Base-by-base conservation (phyloP, 1,284 basidiomycete genomes). In the Ustilago curta region DNA sequence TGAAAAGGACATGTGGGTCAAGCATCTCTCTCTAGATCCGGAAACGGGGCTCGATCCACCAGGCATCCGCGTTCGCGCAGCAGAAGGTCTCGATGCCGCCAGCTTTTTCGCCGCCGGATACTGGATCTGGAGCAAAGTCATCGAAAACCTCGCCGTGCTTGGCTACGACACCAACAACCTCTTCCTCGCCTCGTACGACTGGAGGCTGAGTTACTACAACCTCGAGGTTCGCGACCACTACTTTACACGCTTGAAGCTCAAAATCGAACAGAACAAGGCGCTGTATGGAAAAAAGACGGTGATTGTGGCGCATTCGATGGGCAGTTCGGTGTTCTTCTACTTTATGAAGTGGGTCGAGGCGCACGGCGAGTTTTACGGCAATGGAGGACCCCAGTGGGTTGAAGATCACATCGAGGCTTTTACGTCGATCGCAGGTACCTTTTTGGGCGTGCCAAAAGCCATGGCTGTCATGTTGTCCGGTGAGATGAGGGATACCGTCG, bases 391-490 rank as follows among this genome's bases (percentile, higher is more conserved):
- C 2, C 87, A 89, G 32, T 99, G 97, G 97, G 93, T 97, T 18
- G 95, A 98, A 87, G 92, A 82, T n/a, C 86, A 87, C 69, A 78
- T 87, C 21, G 83, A 85, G 47, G 80, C 82, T 7, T 85, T 86
- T 56, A 79, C 69, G 9, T 96, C 59, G 62, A 90, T 97, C 65
- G 93, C 91, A 2, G 96, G 96, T 1, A 93, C 95, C 8, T 90
- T 96, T 86, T 87, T 98, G 43, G 87, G 88, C 50, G 88, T 89
- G 0, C 87, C 93, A 2, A 99, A 98, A 86, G 93, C 95, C 0
- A 97, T 98, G 93, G 88, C 95, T 0, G 95, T 96, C 4, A 94
- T 98, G 84, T 87, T 99, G 31, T 95, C 93, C 0, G 93, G 93
- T 9, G 93, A 94, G 81, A 97, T 97, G 95, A 70, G 84, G 21